Base-by-base conservation (phyloP, 768 basidiomycete species). In the Lactifluus pinguis region DNA sequence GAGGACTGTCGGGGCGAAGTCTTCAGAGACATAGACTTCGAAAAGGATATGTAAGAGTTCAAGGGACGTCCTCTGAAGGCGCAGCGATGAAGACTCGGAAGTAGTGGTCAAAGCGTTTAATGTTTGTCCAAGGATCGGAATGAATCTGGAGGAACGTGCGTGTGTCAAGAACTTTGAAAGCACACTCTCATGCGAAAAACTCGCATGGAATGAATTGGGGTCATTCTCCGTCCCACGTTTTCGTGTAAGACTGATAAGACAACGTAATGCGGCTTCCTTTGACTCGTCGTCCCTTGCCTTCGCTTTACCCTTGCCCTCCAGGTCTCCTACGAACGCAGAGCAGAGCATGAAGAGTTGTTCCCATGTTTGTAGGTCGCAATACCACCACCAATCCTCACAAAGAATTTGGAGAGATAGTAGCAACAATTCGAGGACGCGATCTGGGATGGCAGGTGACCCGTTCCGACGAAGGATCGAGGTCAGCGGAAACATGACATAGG, bases 401-500 rank as follows among this genome's bases (percentile, higher is more conserved):
- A 98, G 76, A 1, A 80, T 66, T 3, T 75, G 69, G 34, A 95
- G 74, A 13, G 81, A 74, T 29, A 76, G 67, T 60, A 97, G 76
- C 21, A 93, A 72, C 57, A 80, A 82, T 72, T 97, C 91, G 50
- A 95, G 74, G 34, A 93, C 73, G 66, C 86, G 86, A 67, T 93
- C 86, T 8, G 92, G 87, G 50, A 95, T 86, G 14, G 80, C 75
- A 6, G 79, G 68, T 3, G 85, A 79, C 15, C 80, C 68, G 69
- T 94, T 92, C 36, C 89, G 84, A 52, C 87, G 85, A 39, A 98
- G 79, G 53, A 97, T 83, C 32, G 85, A 82, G 2, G 92, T 92
- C 44, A 98, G 71, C 3, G 95, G 95, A 67, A 92, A 88, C 73
- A 95, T 90, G 32, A 84, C 76, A 71, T 98, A 98, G 49, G 87